A percentile compares a stretch with the other conserved stretches of the same genome.
Evolutionary conservation across 805 yeast species (phyloP).

Genomic region (Yamadazyma paraphyllophila): DNA sequence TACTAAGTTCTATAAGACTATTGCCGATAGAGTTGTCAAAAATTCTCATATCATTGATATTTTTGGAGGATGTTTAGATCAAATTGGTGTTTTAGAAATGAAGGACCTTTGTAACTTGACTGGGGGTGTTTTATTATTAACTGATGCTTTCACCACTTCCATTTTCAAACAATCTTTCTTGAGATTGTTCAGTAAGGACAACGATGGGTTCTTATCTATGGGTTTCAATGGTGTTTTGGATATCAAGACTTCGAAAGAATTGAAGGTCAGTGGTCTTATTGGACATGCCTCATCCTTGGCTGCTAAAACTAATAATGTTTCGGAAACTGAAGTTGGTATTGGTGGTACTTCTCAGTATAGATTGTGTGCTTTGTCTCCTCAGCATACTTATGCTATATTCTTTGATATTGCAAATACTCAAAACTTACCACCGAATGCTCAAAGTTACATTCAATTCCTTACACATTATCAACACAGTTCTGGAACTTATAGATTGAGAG

Average conservation of each 20-base stretch:
- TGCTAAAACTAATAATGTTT: slow-evolving; percentile 68
- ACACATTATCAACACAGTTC: slow-evolving; percentile 62
- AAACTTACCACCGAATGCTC: slow-evolving; percentile 25
- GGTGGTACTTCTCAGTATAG: slow-evolving; percentile 92
- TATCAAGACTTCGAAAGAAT: slow-evolving; percentile 47
- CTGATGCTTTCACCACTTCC: slow-evolving; percentile 65
- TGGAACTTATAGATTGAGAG: slow-evolving; percentile 56
- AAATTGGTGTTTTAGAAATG: slow-evolving; percentile 68
- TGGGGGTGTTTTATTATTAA: slow-evolving; percentile 61
- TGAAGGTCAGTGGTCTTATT: slow-evolving; percentile 56
- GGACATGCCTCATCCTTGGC: slow-evolving; percentile 62
- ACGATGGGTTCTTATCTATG: slow-evolving; percentile 41
- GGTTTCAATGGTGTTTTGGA: slow-evolving; percentile 63
- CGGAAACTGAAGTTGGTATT: slow-evolving; percentile 90
- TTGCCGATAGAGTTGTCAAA: slow-evolving; percentile 47
- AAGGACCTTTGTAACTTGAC: slow-evolving; percentile 53
- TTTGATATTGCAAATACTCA: slow-evolving; percentile 49
- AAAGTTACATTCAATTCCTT: slow-evolving; percentile 48
- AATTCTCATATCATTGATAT: slow-evolving; percentile 57
- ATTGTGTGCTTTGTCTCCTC: slow-evolving; percentile 58
- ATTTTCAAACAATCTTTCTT: slow-evolving; percentile 65
- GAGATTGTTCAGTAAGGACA: slow-evolving; percentile 43
- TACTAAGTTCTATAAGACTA: slow-evolving; percentile 43
- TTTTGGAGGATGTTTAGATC: slow-evolving; percentile 68
- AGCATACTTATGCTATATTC: slow-evolving; percentile 56